These are phyloP conservation scores for Skeletonema potamos DNA, from an alignment of 108 stramenopile genomes.

Conservation along the genomic window DNA sequence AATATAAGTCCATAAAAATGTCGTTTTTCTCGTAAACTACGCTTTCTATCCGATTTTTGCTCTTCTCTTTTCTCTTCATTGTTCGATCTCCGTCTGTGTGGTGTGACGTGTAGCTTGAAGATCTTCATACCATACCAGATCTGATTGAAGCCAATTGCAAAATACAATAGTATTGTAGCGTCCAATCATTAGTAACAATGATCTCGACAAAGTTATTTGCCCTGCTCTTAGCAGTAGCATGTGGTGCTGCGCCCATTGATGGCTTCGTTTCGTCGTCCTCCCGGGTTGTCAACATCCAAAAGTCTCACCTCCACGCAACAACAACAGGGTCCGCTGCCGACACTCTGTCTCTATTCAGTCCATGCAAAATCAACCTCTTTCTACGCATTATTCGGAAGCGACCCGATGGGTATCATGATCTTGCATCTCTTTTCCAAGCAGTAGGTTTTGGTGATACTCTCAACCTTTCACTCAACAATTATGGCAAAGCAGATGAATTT, in stretches of 20 bases:
- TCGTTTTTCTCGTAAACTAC: no score
- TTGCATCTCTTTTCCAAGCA: slow-evolving; percentile 94
- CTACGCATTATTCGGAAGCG: slow-evolving; percentile 93
- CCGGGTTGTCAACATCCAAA: not conserved
- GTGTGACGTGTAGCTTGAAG: not conserved
- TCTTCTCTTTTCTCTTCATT: not conserved
- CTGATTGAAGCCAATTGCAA: no score
- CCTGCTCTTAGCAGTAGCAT: not conserved
- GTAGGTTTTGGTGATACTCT: slow-evolving; percentile 93
- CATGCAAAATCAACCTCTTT: slow-evolving; percentile 96
- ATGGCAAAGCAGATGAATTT: slow-evolving; percentile 57
- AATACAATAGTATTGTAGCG: no score
- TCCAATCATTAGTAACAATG: not conserved
- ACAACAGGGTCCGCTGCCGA: not conserved
- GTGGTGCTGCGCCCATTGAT: not conserved
- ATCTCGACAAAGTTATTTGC: not conserved
- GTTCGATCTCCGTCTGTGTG: no score
- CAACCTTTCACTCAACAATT: slow-evolving; percentile 40
- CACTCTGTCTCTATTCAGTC: slow-evolving; percentile 75
- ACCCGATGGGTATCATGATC: slow-evolving; percentile 91
- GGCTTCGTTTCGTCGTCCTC: not conserved
- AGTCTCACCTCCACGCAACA: not conserved
- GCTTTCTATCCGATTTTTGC: not conserved
- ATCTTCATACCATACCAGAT: no score
- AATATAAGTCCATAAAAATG: no score